A percentile compares a stretch with the other conserved stretches of the same genome.
These are phyloP conservation scores for Luffa aegyptiaca DNA, from an alignment of 306 rosid genomes.

Conservation along the genomic window DNA sequence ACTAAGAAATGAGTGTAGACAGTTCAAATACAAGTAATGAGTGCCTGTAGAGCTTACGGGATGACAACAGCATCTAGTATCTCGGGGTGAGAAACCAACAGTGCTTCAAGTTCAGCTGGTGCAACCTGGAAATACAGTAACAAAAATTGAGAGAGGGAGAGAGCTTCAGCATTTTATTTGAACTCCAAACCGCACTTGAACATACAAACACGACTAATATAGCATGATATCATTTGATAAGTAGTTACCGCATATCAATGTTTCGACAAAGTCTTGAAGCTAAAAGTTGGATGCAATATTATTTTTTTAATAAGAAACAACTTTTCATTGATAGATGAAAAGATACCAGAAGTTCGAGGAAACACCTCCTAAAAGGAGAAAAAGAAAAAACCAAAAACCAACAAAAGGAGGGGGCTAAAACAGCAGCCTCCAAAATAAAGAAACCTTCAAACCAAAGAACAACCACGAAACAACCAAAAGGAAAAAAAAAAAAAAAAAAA, in stretches of 20 bases:
- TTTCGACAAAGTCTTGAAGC: neutral
- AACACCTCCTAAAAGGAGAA: too few relatives aligned
- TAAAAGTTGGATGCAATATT: neutral
- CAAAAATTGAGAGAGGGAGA: neutral
- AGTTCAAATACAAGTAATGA: neutral
- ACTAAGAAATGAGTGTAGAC: neutral
- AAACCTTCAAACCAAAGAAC: too few relatives aligned
- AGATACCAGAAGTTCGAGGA: too few relatives aligned
- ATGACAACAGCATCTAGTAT: conserved; percentile 90
- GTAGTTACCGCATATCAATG: neutral
- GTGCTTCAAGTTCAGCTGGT: conserved; percentile 94
- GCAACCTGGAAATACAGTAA: conserved; percentile 52
- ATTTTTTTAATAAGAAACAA: too few relatives aligned
- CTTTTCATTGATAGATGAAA: too few relatives aligned
- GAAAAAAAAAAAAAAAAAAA: too few relatives aligned
- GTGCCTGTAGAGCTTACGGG: conserved; percentile 47
- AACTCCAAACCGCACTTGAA: neutral
- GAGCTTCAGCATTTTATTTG: neutral
- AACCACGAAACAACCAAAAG: too few relatives aligned
- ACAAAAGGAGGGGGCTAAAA: too few relatives aligned
- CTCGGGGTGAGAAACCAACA: conserved; percentile 88
- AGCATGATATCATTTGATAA: neutral
- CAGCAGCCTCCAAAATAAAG: too few relatives aligned
- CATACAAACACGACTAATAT: neutral
- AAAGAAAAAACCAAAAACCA: too few relatives aligned